A percentile compares a stretch with the other conserved stretches of the same genome.
phyloP scores from a whole-genome alignment of 352 stramenopile species.

The Phytophthora cactorum region DNA sequence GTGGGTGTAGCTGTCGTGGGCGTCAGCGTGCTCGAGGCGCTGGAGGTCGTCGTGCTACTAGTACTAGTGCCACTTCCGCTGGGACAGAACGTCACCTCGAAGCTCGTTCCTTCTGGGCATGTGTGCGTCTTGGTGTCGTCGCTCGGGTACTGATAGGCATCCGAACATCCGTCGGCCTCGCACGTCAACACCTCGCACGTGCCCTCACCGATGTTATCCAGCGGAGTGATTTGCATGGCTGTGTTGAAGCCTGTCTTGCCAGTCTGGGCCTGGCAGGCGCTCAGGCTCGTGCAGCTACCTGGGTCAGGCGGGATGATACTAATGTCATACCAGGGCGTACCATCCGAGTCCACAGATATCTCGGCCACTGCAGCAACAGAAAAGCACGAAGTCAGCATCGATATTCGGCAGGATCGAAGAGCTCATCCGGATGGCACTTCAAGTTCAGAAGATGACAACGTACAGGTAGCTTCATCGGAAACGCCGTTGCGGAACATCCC shows the following conservation, averaged over 20 bases:
- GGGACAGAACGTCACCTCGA: conserved; percentile 76
- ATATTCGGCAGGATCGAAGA: conserved; percentile 2
- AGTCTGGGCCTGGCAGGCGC: conserved; percentile 50
- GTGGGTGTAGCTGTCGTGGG: conserved; percentile 25
- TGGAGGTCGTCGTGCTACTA: conserved; percentile 29
- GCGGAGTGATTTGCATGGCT: conserved; percentile 57
- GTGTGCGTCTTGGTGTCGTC: conserved; percentile 71
- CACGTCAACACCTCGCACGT: conserved; percentile 59
- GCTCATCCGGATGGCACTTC: conserved; percentile 16
- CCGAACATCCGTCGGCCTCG: conserved; percentile 52
- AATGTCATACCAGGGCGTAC: conserved; percentile 63
- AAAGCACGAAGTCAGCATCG: conserved; percentile 21
- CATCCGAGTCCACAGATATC: conserved; percentile 49
- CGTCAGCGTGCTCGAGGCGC: conserved; percentile 20
- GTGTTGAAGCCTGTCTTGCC: conserved; percentile 70
- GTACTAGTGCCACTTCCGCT: conserved; percentile 45
- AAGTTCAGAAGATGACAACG: conserved; percentile 1
- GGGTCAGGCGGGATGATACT: conserved; percentile 59
- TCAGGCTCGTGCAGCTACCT: conserved; percentile 48
- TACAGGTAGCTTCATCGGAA: conserved; percentile 47
- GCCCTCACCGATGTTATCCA: conserved; percentile 43
- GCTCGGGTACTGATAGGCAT: conserved; percentile 66
- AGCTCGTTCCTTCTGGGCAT: conserved; percentile 57
- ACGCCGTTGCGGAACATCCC: conserved; percentile 67
- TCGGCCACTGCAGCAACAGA: conserved; percentile 46